Evolutionary conservation across 306 rosid genomes (phyloP), one percentile per base, ranked within the genome.

Genomic region (Pyrus betulifolia): DNA sequence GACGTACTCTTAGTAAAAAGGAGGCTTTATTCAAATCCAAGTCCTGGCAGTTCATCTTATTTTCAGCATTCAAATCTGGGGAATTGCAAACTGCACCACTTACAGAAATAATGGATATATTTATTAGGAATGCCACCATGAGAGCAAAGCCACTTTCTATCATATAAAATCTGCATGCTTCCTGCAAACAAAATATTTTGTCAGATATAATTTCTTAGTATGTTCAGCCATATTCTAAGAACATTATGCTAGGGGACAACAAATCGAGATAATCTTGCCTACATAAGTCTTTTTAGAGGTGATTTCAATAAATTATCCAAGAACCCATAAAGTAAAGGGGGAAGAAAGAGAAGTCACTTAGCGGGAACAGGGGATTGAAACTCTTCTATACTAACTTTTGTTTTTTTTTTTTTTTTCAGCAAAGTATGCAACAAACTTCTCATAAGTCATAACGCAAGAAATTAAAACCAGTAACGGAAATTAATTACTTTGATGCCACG

Each of bases 71-170:
- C 81, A 95, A 75, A 79, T 82, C 87, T 0, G 89, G 69, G 76
- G 99, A 79, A 85, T 81, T 81, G 93, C 99, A 95, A 82, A 95
- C 88, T 11, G 97, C 82, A 11, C 99, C 99, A 40, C 97, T 95
- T 71, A 95, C 97, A 23, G 99, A 95, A 75, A 92, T 95, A 78
- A 95, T 87, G 11, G 90, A 90, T 52, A 95, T 74, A 80, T 92
- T 95, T 77, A 95, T 95, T 76, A 89, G 87, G 83, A 95, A 95
- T 74, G 99, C 97, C 71, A 95, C 85, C 87, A 28, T 72, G 58
- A 95, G 99, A 74, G 99, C 99, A 84, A 95, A 89, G 69, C 87
- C 99, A 75, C 97, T 95, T 82, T 92, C 99, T 64, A 95, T 77
- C 92, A 85, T 71, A 81, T 92, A 95, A 86, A 92, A 95, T 77